A percentile compares a stretch with the other conserved stretches of the same genome.
Evolutionary conservation across 306 rosid genomes (phyloP).

Genomic region (Astragalus membranaceus): DNA sequence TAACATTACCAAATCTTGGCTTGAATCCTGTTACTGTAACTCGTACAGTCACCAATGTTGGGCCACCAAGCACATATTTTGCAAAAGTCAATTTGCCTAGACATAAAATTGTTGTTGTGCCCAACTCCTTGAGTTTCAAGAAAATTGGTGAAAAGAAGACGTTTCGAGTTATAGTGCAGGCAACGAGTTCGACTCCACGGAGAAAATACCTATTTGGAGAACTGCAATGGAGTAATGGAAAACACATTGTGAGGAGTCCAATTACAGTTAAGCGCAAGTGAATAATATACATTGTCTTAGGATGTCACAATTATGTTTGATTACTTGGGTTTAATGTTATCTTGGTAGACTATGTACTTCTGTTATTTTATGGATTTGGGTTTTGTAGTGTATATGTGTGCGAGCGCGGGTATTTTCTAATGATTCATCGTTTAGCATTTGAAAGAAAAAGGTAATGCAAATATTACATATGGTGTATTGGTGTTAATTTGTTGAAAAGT

Average conservation of each 20-base stretch:
- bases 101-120: slow-evolving; percentile 30
- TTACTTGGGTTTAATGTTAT: neutral
- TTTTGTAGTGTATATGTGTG: too few species aligned
- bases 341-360: too few species aligned
- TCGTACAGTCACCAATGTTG: slow-evolving; percentile 35
- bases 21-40: slow-evolving; percentile 10
- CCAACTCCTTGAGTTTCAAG: slow-evolving; percentile 31
- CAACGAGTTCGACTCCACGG: neutral
- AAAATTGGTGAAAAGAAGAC: slow-evolving; percentile 47
- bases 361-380: too few species aligned
- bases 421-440: too few species aligned
- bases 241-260: slow-evolving; percentile 46
- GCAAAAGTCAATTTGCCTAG: slow-evolving; percentile 35
- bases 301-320: neutral
- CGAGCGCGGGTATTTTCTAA: too few species aligned
- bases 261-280: slow-evolving; percentile 30
- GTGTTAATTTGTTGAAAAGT: too few species aligned
- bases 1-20: slow-evolving; percentile 38
- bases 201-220: slow-evolving; percentile 24
- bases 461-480: too few species aligned
- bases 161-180: slow-evolving; percentile 28
- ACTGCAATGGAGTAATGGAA: slow-evolving; percentile 43
- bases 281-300: neutral
- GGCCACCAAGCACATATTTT: slow-evolving; percentile 44
- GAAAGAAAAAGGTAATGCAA: too few species aligned